Percentiles rank a stretch among this genome's conserved stretches.
phyloP scores from a whole-genome alignment of 805 yeast genomes.

The Nakazawaea populi region DNA sequence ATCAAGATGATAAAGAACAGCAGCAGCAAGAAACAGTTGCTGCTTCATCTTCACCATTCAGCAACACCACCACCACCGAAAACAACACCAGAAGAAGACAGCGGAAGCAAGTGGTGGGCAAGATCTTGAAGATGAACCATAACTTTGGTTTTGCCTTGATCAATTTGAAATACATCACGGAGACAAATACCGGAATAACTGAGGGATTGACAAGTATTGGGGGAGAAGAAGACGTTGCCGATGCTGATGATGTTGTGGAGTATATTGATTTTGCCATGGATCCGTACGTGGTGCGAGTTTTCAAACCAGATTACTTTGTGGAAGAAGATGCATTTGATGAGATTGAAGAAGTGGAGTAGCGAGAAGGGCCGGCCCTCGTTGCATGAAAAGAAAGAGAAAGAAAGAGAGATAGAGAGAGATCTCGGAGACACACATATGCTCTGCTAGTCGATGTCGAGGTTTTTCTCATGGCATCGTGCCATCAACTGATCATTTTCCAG shows the following conservation, averaged over 20 bases:
- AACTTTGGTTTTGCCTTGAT: slow-evolving; percentile 65
- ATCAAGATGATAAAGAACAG: background rate
- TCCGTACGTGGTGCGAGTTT: slow-evolving; percentile 35
- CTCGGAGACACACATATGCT: too few relatives aligned
- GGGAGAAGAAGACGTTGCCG: background rate
- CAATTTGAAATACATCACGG: slow-evolving; percentile 26
- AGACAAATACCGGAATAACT: background rate
- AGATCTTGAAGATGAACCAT: slow-evolving; percentile 48
- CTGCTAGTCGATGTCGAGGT: background rate
- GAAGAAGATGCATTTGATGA: slow-evolving; percentile 12
- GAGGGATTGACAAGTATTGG: background rate
- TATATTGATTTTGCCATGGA: slow-evolving; percentile 1
- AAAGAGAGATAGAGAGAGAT: too few relatives aligned
- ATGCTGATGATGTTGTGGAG: background rate
- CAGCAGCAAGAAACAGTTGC: background rate
- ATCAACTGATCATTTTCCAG: slow-evolving; percentile 43
- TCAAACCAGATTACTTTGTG: slow-evolving; percentile 73
- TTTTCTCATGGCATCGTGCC: slow-evolving; percentile 28
- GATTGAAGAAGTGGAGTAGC: background rate
- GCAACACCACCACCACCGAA: background rate
- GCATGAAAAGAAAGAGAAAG: too few relatives aligned
- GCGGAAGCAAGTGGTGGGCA: slow-evolving; percentile 45
- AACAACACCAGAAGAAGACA: slow-evolving; percentile 5
- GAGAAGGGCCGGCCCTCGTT: too few relatives aligned
- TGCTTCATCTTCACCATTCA: background rate